phyloP scores from a whole-genome alignment of 2,329 filamentous ascomycete genomes.

The Ophiostoma triangulosporum region DNA sequence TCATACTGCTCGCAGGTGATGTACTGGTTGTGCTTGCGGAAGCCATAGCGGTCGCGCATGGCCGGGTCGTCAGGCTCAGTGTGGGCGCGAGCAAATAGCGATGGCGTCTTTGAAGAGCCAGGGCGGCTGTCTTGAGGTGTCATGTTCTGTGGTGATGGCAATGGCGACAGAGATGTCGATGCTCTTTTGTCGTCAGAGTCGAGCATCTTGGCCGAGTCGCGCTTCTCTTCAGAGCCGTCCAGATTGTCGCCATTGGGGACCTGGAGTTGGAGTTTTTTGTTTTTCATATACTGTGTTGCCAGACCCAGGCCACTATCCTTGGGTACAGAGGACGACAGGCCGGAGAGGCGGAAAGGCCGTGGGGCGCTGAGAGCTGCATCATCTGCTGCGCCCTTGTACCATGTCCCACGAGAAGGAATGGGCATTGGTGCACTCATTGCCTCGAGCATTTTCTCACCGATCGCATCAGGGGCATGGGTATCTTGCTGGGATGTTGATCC shows the following conservation, averaged over 20 bases:
- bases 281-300: conserved; percentile 12
- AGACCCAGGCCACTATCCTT: conserved; percentile 23
- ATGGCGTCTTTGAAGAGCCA: conserved; percentile 7
- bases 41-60: conserved; percentile 72
- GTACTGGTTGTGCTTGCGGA: conserved; percentile 76
- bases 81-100: conserved; percentile 15
- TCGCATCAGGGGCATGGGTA: conserved; percentile 21
- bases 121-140: conserved; percentile 9
- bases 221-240: conserved; percentile 23
- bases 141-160: not conserved
- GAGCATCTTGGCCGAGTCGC: conserved; percentile 38
- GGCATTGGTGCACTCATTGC: conserved; percentile 26
- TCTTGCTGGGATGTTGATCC: not conserved
- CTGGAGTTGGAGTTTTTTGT: not conserved
- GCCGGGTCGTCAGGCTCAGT: conserved; percentile 33
- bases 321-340: conserved; percentile 22
- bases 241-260: not conserved
- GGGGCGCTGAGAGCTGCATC: conserved; percentile 16
- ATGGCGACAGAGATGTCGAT: not conserved
- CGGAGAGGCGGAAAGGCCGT: conserved; percentile 25
- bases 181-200: conserved; percentile 18
- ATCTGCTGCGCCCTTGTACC: conserved; percentile 7
- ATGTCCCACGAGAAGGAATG: conserved; percentile 13
- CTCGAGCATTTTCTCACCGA: conserved; percentile 26
- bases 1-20: conserved; percentile 68